Percentiles rank a stretch among this genome's conserved stretches.
Evolutionary conservation across 1,139 yeast species (phyloP).

Genomic region (Williopsis jadinii): DNA sequence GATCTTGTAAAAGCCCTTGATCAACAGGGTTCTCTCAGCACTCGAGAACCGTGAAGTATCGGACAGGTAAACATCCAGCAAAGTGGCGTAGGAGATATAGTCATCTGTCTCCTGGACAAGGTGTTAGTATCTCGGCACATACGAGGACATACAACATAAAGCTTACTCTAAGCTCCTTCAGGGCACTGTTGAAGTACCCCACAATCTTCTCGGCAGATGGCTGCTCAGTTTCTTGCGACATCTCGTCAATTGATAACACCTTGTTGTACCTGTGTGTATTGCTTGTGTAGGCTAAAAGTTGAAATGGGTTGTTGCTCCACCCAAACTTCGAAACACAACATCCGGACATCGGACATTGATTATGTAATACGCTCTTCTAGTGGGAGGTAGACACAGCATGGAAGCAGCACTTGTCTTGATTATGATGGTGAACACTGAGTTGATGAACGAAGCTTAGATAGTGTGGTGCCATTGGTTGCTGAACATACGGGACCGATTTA

Average conservation of each 20-base stretch:
- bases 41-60: constrained; percentile 40
- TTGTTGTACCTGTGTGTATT: background rate
- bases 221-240: constrained; percentile 11
- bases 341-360: no score
- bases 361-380: no score
- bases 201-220: constrained; percentile 8
- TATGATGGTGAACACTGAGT: no score
- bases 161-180: constrained; percentile 14
- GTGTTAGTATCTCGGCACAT: background rate
- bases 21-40: constrained; percentile 37
- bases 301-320: no score
- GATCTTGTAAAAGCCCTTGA: constrained; percentile 16
- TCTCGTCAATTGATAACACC: background rate
- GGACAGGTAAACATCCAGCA: constrained; percentile 54
- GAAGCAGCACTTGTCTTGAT: no score
- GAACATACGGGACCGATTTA: no score
- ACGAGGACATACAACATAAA: background rate
- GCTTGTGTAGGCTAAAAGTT: no score
- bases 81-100: constrained; percentile 63
- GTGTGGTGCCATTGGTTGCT: no score
- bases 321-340: no score
- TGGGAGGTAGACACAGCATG: no score
- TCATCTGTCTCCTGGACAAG: constrained; percentile 39
- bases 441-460: no score
- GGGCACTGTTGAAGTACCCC: constrained; percentile 9